phyloP scores from a whole-genome alignment of 169 alveolate genomes.

The Eimeria necatrix region DNA sequence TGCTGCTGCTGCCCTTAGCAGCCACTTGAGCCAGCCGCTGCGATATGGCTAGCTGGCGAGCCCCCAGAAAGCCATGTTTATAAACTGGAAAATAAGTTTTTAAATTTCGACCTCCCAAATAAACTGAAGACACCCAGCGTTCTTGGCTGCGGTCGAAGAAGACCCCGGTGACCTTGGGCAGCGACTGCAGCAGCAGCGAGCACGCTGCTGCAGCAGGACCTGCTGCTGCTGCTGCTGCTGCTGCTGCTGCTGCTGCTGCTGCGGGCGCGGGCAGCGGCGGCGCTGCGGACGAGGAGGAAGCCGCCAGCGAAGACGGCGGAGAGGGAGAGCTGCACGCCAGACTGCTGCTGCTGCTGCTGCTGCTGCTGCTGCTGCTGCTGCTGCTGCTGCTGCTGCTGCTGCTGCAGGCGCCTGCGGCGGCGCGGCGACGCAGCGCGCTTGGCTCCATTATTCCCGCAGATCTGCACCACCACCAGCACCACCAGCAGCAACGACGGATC shows the following conservation, averaged over 20 bases:
- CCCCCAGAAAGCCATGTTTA: conserved; percentile 69
- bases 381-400: neutral
- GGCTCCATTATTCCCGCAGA: too few species aligned
- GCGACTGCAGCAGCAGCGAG: neutral
- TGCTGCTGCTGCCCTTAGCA: neutral
- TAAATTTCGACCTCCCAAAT: conserved; percentile 55
- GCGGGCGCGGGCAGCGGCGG: neutral
- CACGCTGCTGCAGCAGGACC: neutral
- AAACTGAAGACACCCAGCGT: conserved; percentile 76
- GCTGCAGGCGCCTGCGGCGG: too few species aligned
- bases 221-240: conserved; percentile 38
- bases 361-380: conserved; percentile 7
- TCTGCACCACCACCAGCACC: too few species aligned
- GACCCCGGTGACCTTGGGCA: conserved; percentile 76
- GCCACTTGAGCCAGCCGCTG: conserved; percentile 69
- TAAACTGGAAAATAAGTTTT: conserved; percentile 73
- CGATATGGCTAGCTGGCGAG: conserved; percentile 47
- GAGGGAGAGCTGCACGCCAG: neutral
- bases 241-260: conserved; percentile 9
- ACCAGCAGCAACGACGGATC: too few species aligned
- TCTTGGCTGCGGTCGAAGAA: conserved; percentile 74
- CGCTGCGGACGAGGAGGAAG: neutral
- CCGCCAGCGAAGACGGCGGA: too few species aligned
- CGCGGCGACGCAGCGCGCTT: too few species aligned
- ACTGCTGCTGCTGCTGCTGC: neutral